These are phyloP conservation scores for Parsonsia alboflavescens DNA, from an alignment of 257 asterid species.

Conservation along the genomic window DNA sequence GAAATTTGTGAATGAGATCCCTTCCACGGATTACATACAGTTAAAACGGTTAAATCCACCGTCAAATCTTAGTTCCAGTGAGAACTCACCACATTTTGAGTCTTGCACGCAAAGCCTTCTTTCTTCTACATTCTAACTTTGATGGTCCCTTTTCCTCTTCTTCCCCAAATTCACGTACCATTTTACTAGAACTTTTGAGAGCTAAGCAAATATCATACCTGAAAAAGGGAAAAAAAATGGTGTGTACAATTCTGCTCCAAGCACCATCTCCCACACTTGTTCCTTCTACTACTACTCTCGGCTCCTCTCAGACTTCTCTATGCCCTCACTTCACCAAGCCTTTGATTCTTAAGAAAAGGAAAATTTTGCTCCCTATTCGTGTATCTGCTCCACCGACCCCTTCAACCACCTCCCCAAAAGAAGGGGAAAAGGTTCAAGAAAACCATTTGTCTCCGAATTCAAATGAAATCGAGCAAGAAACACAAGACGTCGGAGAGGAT, in stretches of 20 bases:
- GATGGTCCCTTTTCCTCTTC: background rate
- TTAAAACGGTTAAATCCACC: background rate
- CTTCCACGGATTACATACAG: slow-evolving; percentile 5
- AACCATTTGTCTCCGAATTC: slow-evolving; percentile 16
- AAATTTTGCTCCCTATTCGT: slow-evolving; percentile 23
- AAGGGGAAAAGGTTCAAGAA: slow-evolving; percentile 22
- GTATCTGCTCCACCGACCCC: slow-evolving; percentile 70
- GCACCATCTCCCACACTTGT: slow-evolving; percentile 10
- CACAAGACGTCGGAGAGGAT: slow-evolving; percentile 40
- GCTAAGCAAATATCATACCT: background rate
- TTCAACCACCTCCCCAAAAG: slow-evolving; percentile 31
- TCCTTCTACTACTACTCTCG: slow-evolving; percentile 2
- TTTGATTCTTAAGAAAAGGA: slow-evolving; percentile 15
- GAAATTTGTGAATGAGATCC: background rate
- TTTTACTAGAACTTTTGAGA: background rate
- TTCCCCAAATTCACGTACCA: background rate
- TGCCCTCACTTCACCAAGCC: slow-evolving; percentile 15
- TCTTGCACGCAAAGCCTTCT: slow-evolving; percentile 82
- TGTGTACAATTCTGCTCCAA: background rate
- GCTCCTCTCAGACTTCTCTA: slow-evolving; percentile 13
- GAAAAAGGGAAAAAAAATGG: slow-evolving; percentile 3
- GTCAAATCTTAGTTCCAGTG: slow-evolving; percentile 23
- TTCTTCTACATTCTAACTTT: slow-evolving; percentile 24
- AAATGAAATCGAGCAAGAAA: slow-evolving; percentile 23
- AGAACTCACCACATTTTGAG: slow-evolving; percentile 22